A percentile compares a stretch with the other conserved stretches of the same genome.
phyloP scores from a whole-genome alignment of 805 yeast genomes.

The Candida coquimbonensis region DNA sequence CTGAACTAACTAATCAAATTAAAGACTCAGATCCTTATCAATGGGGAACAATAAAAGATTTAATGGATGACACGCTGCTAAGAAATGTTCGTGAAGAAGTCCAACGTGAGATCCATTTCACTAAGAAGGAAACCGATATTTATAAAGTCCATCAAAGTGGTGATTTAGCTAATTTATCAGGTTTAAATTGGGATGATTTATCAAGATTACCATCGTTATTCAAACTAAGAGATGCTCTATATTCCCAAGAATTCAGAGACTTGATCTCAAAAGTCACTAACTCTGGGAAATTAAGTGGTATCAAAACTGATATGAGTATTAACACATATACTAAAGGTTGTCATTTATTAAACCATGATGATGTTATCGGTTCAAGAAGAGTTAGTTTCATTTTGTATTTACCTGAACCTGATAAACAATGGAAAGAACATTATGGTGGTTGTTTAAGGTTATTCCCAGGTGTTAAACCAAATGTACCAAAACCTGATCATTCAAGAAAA shows the following conservation, averaged over 20 bases:
- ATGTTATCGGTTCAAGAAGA: conserved; percentile 91
- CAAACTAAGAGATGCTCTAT: conserved; percentile 79
- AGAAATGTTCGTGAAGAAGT: conserved; percentile 82
- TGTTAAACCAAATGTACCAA: conserved; percentile 83
- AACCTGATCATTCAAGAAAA: conserved; percentile 60
- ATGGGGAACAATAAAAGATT: conserved; percentile 78
- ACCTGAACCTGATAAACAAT: conserved; percentile 83
- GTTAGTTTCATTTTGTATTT: conserved; percentile 88
- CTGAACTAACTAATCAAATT: conserved; percentile 36
- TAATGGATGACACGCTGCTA: conserved; percentile 71
- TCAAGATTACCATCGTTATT: conserved; percentile 66
- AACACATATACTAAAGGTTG: conserved; percentile 91
- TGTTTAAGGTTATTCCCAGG: conserved; percentile 82
- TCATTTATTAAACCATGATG: conserved; percentile 92
- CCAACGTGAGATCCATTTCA: conserved; percentile 75
- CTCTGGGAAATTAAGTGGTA: conserved; percentile 85
- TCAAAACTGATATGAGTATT: conserved; percentile 85
- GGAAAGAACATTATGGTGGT: conserved; percentile 95
- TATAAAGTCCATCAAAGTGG: conserved; percentile 88
- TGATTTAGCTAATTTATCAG: conserved; percentile 87
- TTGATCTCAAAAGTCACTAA: conserved; percentile 71
- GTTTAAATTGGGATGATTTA: conserved; percentile 70
- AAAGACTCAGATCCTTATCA: conserved; percentile 65
- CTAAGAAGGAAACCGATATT: conserved; percentile 94
- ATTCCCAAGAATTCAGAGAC: conserved; percentile 79